These are phyloP conservation scores for Collariella sp. DNA, from an alignment of 495 filamentous ascomycete genomes.

Conservation along the genomic window DNA sequence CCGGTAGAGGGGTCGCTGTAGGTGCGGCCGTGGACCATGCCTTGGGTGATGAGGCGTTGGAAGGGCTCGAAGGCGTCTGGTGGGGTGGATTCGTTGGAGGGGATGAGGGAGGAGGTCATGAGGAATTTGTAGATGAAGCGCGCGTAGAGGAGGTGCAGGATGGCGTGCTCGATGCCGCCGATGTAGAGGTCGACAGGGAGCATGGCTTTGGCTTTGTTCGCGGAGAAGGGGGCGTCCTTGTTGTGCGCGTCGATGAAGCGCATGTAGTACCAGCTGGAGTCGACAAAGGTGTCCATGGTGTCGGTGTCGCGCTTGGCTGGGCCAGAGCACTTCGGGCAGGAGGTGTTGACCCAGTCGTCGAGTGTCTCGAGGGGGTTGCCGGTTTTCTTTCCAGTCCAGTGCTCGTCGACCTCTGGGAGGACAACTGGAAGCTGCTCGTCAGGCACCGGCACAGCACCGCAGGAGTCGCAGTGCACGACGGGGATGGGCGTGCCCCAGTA, in stretches of 20 bases:
- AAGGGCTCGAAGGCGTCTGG: conserved; percentile 55
- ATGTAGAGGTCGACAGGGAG: conserved; percentile 79
- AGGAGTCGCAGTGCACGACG: conserved; percentile 71
- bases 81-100: conserved; percentile 13
- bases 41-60: conserved; percentile 70
- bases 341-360: conserved; percentile 63
- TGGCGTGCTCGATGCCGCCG: conserved; percentile 83
- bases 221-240: conserved; percentile 48
- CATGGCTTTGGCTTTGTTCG: conserved; percentile 41
- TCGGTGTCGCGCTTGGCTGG: conserved; percentile 77
- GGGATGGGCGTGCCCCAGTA: conserved; percentile 92
- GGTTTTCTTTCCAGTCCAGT: conserved; percentile 58
- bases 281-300: conserved; percentile 94
- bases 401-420: conserved; percentile 59
- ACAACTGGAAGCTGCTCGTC: conserved; percentile 65
- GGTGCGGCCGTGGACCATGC: conserved; percentile 88
- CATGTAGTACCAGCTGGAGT: conserved; percentile 88
- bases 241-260: conserved; percentile 67
- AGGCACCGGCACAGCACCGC: conserved; percentile 73
- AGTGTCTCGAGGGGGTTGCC: conserved; percentile 70
- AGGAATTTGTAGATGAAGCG: conserved; percentile 88
- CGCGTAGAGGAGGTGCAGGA: conserved; percentile 84
- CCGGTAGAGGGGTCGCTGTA: conserved; percentile 66
- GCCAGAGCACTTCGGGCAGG: conserved; percentile 63
- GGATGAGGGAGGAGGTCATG: conserved; percentile 40